A percentile compares a stretch with the other conserved stretches of the same genome.
Evolutionary conservation across 805 yeast genomes (phyloP).

Genomic region (Barnettozyma vustinii): DNA sequence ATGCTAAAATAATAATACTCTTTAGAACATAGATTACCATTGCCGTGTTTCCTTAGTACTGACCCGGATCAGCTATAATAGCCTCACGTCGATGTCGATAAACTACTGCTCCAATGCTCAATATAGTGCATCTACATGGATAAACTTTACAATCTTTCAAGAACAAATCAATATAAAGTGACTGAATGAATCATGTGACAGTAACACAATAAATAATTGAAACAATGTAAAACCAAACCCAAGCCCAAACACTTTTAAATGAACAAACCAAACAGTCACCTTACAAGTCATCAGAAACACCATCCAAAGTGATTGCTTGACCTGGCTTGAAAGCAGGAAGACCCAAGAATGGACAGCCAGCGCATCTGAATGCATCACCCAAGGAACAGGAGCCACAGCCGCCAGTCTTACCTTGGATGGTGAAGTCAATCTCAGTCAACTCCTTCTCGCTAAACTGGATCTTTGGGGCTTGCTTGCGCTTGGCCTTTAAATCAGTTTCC

Average conservation of each 20-base stretch:
- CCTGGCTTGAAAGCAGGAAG: constrained; percentile 99
- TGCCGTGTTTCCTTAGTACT: no score
- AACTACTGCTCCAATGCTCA: no score
- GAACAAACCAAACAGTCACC: background rate
- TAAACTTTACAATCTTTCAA: background rate
- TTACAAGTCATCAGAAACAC: constrained; percentile 71
- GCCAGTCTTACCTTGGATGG: constrained; percentile 94
- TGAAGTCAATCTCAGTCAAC: constrained; percentile 86
- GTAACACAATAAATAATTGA: background rate
- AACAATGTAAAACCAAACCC: background rate
- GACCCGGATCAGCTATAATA: no score
- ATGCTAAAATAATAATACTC: background rate
- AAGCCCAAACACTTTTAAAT: background rate
- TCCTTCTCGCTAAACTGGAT: constrained; percentile 60
- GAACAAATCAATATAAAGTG: background rate
- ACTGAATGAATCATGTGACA: background rate
- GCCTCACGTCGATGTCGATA: no score
- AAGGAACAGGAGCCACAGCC: constrained; percentile 96
- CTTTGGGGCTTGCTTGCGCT: constrained; percentile 31
- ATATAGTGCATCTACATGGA: no score
- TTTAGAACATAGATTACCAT: background rate
- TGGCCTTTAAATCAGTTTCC: constrained; percentile 31
- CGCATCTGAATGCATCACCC: constrained; percentile 98
- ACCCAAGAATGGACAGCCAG: constrained; percentile 96
- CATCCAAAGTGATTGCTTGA: constrained; percentile 72